Evolutionary conservation across 129 eudicot genomes (phyloP).

Genomic region (Cynara cardunculus): DNA sequence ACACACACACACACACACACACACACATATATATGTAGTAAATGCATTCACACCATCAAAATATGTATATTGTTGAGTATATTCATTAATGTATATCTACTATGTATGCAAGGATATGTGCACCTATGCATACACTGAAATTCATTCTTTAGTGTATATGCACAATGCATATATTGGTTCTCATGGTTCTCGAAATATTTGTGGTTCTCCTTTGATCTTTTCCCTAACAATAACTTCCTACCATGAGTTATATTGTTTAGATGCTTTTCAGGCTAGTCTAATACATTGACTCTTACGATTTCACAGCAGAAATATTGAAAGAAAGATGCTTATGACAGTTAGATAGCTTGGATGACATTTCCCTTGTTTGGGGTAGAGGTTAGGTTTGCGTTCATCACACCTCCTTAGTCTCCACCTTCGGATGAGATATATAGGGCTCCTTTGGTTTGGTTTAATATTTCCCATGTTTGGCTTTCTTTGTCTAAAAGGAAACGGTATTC

Average conservation of each 20-base stretch:
- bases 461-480: neutral
- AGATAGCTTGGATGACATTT: constrained; percentile 11
- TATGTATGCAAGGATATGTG: neutral
- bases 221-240: neutral
- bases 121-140: neutral
- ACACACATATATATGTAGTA: too few species aligned
- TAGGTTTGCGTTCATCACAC: neutral
- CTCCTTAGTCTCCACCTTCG: neutral
- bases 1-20: too few species aligned
- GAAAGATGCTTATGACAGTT: neutral
- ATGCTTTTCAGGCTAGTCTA: neutral
- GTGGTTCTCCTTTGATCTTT: neutral
- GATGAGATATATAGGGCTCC: neutral
- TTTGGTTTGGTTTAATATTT: neutral
- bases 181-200: neutral
- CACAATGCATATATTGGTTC: neutral
- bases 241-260: neutral
- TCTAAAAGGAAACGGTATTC: neutral
- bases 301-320: neutral
- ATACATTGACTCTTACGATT: neutral
- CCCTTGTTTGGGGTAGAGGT: neutral
- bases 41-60: neutral
- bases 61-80: neutral
- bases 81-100: neutral
- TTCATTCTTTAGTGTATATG: neutral